Evolutionary conservation across 148 eudicot species (phyloP).

Genomic region (Chenopodium suecicum): DNA sequence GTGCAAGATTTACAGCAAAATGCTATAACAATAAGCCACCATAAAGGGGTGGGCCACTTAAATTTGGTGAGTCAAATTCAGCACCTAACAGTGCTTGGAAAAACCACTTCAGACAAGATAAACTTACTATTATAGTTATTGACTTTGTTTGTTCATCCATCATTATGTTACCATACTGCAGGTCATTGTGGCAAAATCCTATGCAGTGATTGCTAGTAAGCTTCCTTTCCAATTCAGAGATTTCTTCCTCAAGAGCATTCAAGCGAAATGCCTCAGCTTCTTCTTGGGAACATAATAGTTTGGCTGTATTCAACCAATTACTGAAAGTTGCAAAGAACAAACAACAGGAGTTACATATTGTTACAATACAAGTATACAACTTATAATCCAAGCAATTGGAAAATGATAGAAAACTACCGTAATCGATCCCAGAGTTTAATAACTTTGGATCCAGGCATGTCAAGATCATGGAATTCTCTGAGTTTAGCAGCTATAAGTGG

Average conservation of each 20-base stretch:
- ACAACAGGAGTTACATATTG: background rate
- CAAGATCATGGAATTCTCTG: slow-evolving; percentile 80
- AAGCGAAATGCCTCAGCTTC: slow-evolving; percentile 58
- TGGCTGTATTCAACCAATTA: slow-evolving; percentile 61
- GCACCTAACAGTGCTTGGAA: background rate
- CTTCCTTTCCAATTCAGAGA: slow-evolving; percentile 50
- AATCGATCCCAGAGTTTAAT: slow-evolving; percentile 69
- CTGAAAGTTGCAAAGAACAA: slow-evolving; percentile 35
- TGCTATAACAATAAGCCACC: background rate
- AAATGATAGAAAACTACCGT: slow-evolving; percentile 42
- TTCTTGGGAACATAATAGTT: slow-evolving; percentile 50
- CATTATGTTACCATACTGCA: slow-evolving; percentile 97
- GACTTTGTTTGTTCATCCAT: slow-evolving; percentile 69
- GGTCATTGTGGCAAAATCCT: slow-evolving; percentile 95
- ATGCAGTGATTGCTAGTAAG: slow-evolving; percentile 44
- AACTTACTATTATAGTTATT: slow-evolving; percentile 85
- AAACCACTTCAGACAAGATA: slow-evolving; percentile 3
- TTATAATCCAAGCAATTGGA: background rate
- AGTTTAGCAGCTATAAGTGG: slow-evolving; percentile 75
- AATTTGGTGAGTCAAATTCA: background rate
- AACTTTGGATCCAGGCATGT: slow-evolving; percentile 80
- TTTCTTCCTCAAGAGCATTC: slow-evolving; percentile 54
- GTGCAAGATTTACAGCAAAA: background rate
- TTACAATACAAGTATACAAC: slow-evolving; percentile 5
- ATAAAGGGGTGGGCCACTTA: background rate